A percentile compares a stretch with the other conserved stretches of the same genome.
Evolutionary conservation across 768 basidiomycete genomes (phyloP).

Genomic region (Agaricus blazei): DNA sequence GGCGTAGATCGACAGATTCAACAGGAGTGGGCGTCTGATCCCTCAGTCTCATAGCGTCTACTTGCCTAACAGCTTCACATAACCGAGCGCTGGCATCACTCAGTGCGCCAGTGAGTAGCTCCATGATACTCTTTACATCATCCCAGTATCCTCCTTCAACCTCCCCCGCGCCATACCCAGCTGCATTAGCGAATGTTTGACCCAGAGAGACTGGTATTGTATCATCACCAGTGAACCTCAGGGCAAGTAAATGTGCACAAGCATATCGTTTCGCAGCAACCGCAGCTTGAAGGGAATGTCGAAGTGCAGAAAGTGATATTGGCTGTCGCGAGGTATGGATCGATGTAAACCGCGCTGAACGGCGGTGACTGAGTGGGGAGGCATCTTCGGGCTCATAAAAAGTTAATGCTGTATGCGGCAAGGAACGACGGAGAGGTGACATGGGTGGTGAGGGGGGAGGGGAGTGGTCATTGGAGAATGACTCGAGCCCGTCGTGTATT

Average conservation of each 20-base stretch:
- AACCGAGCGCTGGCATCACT: slow-evolving; percentile 61
- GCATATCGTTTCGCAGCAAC: slow-evolving; percentile 71
- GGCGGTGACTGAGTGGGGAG: not conserved
- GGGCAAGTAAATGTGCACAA: slow-evolving; percentile 72
- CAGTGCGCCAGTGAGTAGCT: slow-evolving; percentile 60
- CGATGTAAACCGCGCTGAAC: slow-evolving; percentile 46
- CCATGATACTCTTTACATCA: slow-evolving; percentile 72
- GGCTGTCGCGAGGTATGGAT: slow-evolving; percentile 60
- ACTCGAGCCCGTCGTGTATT: slow-evolving; percentile 42
- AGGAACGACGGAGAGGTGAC: not conserved
- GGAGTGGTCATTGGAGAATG: slow-evolving; percentile 18
- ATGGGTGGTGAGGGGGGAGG: slow-evolving; percentile 5
- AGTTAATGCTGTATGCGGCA: not conserved
- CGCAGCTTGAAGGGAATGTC: slow-evolving; percentile 58
- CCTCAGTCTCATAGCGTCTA: slow-evolving; percentile 45
- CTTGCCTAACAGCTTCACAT: slow-evolving; percentile 55
- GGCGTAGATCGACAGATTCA: slow-evolving; percentile 3
- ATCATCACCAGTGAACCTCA: slow-evolving; percentile 48
- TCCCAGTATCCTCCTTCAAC: slow-evolving; percentile 83
- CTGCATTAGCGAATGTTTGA: not conserved
- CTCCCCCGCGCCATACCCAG: not conserved
- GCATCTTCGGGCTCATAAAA: slow-evolving; percentile 16
- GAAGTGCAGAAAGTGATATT: slow-evolving; percentile 59
- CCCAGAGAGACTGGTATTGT: not conserved
- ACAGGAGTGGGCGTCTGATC: slow-evolving; percentile 45